phyloP scores from a whole-genome alignment of 2,329 filamentous ascomycete genomes.

The Diaporthe caulivora region DNA sequence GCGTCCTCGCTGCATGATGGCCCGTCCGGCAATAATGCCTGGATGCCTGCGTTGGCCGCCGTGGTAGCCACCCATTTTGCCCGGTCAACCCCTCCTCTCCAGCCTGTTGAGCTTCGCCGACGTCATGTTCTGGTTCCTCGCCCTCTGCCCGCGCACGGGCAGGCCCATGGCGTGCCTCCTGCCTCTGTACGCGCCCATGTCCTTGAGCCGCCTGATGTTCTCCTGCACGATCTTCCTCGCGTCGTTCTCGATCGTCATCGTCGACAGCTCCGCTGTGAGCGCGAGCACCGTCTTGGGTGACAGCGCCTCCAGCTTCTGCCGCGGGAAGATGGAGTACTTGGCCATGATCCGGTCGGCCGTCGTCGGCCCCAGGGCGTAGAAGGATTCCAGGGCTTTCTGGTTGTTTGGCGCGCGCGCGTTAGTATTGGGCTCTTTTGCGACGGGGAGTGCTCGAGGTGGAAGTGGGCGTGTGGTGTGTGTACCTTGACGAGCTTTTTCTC shows the following conservation, averaged over 20 bases:
- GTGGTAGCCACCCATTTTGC: neutral
- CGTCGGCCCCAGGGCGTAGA: slow-evolving; percentile 86
- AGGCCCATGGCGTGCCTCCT: slow-evolving; percentile 92
- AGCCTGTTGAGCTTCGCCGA: slow-evolving; percentile 73
- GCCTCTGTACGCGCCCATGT: slow-evolving; percentile 92
- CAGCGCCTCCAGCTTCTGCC: slow-evolving; percentile 81
- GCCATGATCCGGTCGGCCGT: slow-evolving; percentile 83
- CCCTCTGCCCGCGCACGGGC: slow-evolving; percentile 91
- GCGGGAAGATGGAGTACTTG: slow-evolving; percentile 88
- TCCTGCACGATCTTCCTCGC: slow-evolving; percentile 81
- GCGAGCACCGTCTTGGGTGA: slow-evolving; percentile 82
- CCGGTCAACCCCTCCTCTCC: slow-evolving; percentile 57
- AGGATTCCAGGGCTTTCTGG: slow-evolving; percentile 81
- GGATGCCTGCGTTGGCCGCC: neutral
- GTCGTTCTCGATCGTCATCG: slow-evolving; percentile 95
- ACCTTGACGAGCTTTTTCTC: slow-evolving; percentile 88
- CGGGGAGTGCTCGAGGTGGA: slow-evolving; percentile 28
- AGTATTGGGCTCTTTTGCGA: slow-evolving; percentile 35
- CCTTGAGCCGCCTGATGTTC: slow-evolving; percentile 87
- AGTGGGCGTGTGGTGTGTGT: slow-evolving; percentile 49
- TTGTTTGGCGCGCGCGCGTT: slow-evolving; percentile 20
- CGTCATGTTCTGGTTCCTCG: slow-evolving; percentile 77
- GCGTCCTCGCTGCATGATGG: no score
- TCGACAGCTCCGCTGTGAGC: slow-evolving; percentile 85
- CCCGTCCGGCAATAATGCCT: neutral